These are phyloP conservation scores for Cryptococcus sp. DNA, from an alignment of 1,284 basidiomycete genomes.

Conservation along the genomic window DNA sequence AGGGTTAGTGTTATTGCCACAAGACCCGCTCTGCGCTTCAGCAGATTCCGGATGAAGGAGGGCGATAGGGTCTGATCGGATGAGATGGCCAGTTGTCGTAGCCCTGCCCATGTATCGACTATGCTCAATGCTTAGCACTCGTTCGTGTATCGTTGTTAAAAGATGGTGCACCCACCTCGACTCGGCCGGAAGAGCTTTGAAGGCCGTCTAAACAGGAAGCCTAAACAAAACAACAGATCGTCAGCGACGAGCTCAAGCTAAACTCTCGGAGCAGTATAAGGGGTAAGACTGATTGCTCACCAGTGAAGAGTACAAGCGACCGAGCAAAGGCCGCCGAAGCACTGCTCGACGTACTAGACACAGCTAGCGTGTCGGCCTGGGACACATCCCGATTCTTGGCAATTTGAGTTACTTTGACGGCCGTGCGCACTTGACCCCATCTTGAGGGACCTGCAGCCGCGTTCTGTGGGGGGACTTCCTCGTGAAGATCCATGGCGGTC, in stretches of 20 bases:
- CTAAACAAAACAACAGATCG: slow-evolving; percentile 16
- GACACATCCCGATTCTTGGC: slow-evolving; percentile 7
- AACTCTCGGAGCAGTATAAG: not conserved
- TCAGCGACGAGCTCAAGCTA: not conserved
- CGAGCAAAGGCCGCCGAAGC: slow-evolving; percentile 49
- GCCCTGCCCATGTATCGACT: slow-evolving; percentile 53
- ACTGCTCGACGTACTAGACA: slow-evolving; percentile 36
- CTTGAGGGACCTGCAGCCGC: not conserved
- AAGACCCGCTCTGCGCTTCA: slow-evolving; percentile 32
- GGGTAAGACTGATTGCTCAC: slow-evolving; percentile 18
- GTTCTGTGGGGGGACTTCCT: no score
- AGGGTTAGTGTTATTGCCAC: slow-evolving; percentile 39
- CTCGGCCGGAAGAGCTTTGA: slow-evolving; percentile 52
- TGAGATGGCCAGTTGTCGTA: slow-evolving; percentile 48
- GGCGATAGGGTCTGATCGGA: slow-evolving; percentile 50
- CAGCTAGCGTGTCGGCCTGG: slow-evolving; percentile 17
- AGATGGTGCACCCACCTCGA: slow-evolving; percentile 39
- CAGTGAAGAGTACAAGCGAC: slow-evolving; percentile 48
- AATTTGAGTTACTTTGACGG: slow-evolving; percentile 13
- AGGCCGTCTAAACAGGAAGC: slow-evolving; percentile 50
- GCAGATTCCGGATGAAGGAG: slow-evolving; percentile 43
- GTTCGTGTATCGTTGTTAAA: not conserved
- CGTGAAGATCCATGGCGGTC: no score
- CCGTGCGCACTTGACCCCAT: not conserved
- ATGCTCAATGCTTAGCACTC: not conserved